Conservation (phyloP, 768 basidiomycete genomes). For the Rhizopogon sp. region DNA sequence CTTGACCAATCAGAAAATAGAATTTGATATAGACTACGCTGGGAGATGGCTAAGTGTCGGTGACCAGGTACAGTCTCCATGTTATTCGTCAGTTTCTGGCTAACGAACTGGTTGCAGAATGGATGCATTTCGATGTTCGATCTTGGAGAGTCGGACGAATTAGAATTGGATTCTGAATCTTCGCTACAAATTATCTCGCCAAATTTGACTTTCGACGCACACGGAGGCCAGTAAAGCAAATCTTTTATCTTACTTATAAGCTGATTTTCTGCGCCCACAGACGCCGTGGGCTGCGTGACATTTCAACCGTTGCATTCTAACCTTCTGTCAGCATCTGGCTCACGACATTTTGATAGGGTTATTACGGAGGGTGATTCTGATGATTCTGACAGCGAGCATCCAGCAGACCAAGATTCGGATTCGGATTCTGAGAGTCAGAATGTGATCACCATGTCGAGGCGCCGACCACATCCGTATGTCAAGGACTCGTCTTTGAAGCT, state of each 20-base stretch:
- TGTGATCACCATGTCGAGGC: conserved; percentile 7
- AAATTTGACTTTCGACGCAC: conserved; percentile 42
- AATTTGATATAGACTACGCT: conserved; percentile 71
- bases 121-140: conserved; percentile 62
- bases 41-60: conserved; percentile 65
- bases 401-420: conserved; percentile 12
- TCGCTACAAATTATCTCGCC: conserved; percentile 20
- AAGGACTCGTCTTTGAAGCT: conserved; percentile 23
- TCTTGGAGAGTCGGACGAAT: conserved; percentile 21
- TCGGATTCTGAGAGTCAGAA: conserved; percentile 8
- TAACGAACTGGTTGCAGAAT: conserved; percentile 30
- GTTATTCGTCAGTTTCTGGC: not conserved
- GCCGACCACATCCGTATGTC: conserved; percentile 13
- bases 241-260: not conserved
- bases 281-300: conserved; percentile 65
- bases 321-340: conserved; percentile 69
- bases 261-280: conserved; percentile 29
- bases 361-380: not conserved
- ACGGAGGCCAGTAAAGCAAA: conserved; percentile 42
- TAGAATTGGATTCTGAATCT: not conserved
- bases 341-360: conserved; percentile 54
- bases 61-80: conserved; percentile 44
- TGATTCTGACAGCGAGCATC: not conserved
- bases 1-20: conserved; percentile 67
- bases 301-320: conserved; percentile 64